A percentile compares a stretch with the other conserved stretches of the same genome.
Evolutionary conservation across 306 rosid species (phyloP).

Genomic region (Quercus robur): DNA sequence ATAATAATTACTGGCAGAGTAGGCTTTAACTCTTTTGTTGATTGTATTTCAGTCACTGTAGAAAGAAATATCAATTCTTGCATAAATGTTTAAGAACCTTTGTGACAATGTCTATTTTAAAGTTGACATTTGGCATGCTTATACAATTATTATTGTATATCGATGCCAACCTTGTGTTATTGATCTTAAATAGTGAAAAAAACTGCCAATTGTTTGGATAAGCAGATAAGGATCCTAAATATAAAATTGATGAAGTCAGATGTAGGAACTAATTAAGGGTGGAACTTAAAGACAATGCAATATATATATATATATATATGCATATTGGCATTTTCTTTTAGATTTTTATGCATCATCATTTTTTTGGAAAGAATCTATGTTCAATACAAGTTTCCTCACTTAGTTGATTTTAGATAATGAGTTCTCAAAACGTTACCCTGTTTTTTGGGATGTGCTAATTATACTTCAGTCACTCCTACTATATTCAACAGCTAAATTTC

Average conservation of each 20-base stretch:
- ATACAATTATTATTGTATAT: neutral
- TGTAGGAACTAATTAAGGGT: constrained; percentile 10
- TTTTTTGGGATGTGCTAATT: neutral
- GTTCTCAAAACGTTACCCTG: neutral
- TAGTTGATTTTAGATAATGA: neutral
- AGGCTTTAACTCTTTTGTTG: neutral
- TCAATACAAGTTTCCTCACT: neutral
- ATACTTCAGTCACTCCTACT: neutral
- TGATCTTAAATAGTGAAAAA: neutral
- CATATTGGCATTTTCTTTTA: neutral
- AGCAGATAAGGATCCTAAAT: neutral
- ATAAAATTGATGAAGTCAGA: constrained; percentile 11
- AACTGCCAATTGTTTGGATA: neutral
- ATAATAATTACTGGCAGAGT: too few species aligned
- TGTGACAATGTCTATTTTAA: neutral
- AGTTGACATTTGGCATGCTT: neutral
- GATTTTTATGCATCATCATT: neutral
- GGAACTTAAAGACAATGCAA: constrained; percentile 2
- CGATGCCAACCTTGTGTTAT: neutral
- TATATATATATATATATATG: constrained; percentile 1
- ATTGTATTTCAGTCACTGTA: neutral
- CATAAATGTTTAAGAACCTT: neutral
- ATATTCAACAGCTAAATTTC: neutral
- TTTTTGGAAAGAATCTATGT: neutral
- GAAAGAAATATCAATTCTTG: neutral